Conservation (phyloP, 2,329 filamentous ascomycete species). For the Ustulina deusta region DNA sequence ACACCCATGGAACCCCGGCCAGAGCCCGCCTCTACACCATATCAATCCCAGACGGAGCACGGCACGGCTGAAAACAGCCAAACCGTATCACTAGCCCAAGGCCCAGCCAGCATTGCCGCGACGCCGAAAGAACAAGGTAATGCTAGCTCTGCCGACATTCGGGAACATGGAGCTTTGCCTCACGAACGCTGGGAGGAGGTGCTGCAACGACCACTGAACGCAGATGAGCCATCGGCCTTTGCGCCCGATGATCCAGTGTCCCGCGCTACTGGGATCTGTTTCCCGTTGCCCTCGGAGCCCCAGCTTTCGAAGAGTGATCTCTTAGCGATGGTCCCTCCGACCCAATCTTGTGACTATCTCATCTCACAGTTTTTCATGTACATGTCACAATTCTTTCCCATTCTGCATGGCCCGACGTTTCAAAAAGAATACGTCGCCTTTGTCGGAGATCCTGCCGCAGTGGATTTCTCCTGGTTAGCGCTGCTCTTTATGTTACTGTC, state of each 20-base stretch:
- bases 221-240: conserved; percentile 27
- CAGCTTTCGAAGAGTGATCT: conserved; percentile 24
- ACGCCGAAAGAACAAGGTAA: neutral
- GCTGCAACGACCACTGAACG: conserved; percentile 29
- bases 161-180: conserved; percentile 23
- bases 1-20: neutral
- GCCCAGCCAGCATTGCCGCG: neutral
- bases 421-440: conserved; percentile 33
- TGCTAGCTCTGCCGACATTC: conserved; percentile 8
- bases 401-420: conserved; percentile 33
- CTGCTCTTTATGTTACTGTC: conserved; percentile 31
- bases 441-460: conserved; percentile 23
- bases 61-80: neutral
- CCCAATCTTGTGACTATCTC: conserved; percentile 26
- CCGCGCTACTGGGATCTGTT: conserved; percentile 9
- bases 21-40: conserved; percentile 8
- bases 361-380: conserved; percentile 29
- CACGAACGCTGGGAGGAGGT: conserved; percentile 35
- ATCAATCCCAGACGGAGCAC: conserved; percentile 3
- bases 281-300: conserved; percentile 27
- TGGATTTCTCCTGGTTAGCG: conserved; percentile 30
- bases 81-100: conserved; percentile 3
- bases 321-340: conserved; percentile 25
- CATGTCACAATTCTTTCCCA: conserved; percentile 28
- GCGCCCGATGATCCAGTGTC: conserved; percentile 18